A percentile compares a stretch with the other conserved stretches of the same genome.
These are phyloP conservation scores for Lactifluus piperatus DNA, from an alignment of 768 basidiomycete species.

Conservation along the genomic window DNA sequence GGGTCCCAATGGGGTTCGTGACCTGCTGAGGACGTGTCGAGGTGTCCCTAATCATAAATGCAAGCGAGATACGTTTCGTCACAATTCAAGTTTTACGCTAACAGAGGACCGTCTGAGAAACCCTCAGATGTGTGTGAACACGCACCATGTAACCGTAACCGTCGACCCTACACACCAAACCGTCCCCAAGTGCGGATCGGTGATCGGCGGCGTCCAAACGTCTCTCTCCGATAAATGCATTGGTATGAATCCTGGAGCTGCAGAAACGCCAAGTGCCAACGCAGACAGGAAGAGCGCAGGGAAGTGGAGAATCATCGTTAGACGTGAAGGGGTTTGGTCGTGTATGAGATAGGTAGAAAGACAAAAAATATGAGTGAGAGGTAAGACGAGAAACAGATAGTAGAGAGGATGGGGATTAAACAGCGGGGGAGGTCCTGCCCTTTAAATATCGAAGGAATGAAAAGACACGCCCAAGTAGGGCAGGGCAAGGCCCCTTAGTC, in stretches of 20 bases:
- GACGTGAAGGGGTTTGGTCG: no score
- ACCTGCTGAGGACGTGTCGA: constrained; percentile 21
- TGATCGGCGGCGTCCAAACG: constrained; percentile 46
- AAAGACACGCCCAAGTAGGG: not conserved
- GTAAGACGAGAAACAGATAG: not conserved
- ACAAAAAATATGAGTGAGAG: not conserved
- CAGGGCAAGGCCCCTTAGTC: no score
- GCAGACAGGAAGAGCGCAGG: not conserved
- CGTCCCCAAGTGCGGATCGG: constrained; percentile 35
- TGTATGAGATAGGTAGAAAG: not conserved
- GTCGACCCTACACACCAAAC: constrained; percentile 43
- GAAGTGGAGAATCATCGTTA: not conserved
- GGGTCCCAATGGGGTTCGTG: constrained; percentile 39
- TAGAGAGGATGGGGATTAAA: not conserved
- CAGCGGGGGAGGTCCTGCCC: not conserved
- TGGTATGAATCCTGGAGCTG: not conserved
- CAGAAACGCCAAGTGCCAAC: not conserved
- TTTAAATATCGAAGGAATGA: not conserved
- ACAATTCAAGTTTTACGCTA: no score
- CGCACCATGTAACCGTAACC: constrained; percentile 48
- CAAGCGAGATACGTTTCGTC: not conserved
- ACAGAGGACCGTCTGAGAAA: not conserved
- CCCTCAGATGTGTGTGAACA: not conserved
- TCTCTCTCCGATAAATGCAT: constrained; percentile 1
- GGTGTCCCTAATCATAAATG: constrained; percentile 37